Percentiles rank a stretch among this genome's conserved stretches.
phyloP scores from a whole-genome alignment of 306 rosid species.

The Malus asiatica region DNA sequence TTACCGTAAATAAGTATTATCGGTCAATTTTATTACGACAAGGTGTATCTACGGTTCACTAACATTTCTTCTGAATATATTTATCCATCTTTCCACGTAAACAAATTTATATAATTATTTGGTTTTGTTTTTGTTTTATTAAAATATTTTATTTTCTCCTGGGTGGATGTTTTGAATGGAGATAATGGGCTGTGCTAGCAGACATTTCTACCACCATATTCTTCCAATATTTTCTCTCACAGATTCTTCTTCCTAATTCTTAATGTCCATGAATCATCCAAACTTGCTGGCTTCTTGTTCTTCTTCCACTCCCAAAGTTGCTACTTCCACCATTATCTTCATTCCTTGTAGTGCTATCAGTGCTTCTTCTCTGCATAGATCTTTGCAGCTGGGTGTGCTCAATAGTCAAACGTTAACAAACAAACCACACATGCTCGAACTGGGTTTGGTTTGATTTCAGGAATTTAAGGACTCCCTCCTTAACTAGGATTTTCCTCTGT shows the following conservation, averaged over 20 bases:
- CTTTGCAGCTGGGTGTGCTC: conserved; percentile 12
- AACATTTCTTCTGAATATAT: background rate
- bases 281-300: conserved; percentile 1
- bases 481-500: conserved; percentile 17
- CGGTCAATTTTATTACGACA: background rate
- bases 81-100: background rate
- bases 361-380: conserved; percentile 14
- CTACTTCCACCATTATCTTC: conserved; percentile 5
- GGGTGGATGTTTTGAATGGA: conserved; percentile 45
- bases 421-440: conserved; percentile 29
- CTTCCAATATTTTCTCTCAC: conserved; percentile 11
- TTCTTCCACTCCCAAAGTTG: conserved; percentile 15
- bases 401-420: conserved; percentile 17
- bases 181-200: conserved; percentile 49
- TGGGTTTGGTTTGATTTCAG: conserved; percentile 23
- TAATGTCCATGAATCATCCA: conserved; percentile 32
- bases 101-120: background rate
- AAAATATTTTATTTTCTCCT: background rate
- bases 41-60: too few relatives aligned
- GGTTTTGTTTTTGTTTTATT: background rate
- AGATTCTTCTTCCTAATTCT: conserved; percentile 25
- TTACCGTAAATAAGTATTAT: background rate
- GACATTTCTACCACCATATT: conserved; percentile 36
- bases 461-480: conserved; percentile 11
- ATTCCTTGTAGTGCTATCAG: conserved; percentile 2